phyloP scores from a whole-genome alignment of 768 basidiomycete genomes.

The Lentinula boryana region DNA sequence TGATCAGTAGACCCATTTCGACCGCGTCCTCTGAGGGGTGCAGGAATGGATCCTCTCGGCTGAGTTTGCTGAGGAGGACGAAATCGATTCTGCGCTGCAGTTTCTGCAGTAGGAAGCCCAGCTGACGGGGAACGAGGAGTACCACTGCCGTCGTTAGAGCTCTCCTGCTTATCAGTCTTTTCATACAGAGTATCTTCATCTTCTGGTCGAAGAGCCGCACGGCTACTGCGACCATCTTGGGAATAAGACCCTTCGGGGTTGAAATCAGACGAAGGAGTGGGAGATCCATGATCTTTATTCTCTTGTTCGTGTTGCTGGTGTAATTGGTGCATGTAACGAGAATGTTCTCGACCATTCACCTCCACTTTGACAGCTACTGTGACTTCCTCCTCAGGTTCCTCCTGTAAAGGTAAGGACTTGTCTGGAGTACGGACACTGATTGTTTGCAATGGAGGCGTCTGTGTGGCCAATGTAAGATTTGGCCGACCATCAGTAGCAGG shows the following conservation, averaged over 20 bases:
- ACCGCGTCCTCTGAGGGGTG: slow-evolving; percentile 39
- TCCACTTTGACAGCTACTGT: slow-evolving; percentile 25
- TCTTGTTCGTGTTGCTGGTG: slow-evolving; percentile 21
- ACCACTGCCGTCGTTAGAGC: slow-evolving; percentile 46
- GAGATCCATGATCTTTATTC: slow-evolving; percentile 17
- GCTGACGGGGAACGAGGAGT: slow-evolving; percentile 67
- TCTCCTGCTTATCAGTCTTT: slow-evolving; percentile 24
- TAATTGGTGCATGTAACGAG: slow-evolving; percentile 24
- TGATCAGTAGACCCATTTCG: slow-evolving; percentile 59
- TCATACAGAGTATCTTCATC: slow-evolving; percentile 44
- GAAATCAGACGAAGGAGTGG: slow-evolving; percentile 48
- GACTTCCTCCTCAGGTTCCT: slow-evolving; percentile 67
- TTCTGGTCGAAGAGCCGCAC: slow-evolving; percentile 31
- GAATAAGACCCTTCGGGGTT: slow-evolving; percentile 35
- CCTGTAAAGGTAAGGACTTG: slow-evolving; percentile 70
- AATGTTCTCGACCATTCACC: slow-evolving; percentile 15
- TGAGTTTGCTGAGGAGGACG: neutral
- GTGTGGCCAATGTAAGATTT: slow-evolving; percentile 35
- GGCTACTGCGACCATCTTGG: slow-evolving; percentile 32
- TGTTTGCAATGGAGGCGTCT: slow-evolving; percentile 52
- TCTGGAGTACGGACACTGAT: slow-evolving; percentile 57
- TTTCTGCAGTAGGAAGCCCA: slow-evolving; percentile 33
- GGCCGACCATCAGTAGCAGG: slow-evolving; percentile 14
- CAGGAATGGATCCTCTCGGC: slow-evolving; percentile 13
- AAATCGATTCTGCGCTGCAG: neutral